Base-by-base conservation (phyloP, 768 basidiomycete species). In the Boletus patriciae region DNA sequence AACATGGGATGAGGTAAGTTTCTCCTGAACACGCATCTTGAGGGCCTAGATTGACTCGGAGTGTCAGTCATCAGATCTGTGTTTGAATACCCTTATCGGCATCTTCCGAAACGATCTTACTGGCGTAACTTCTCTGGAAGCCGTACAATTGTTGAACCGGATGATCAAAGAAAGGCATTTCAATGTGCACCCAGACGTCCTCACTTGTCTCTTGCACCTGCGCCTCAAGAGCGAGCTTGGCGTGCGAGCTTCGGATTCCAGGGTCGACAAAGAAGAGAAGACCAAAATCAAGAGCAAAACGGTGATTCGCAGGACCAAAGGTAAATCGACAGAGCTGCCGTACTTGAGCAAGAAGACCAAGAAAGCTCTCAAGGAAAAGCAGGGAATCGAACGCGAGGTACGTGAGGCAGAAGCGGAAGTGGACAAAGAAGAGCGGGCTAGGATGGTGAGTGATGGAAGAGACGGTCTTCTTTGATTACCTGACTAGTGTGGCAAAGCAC, bases 91-190 rank as follows among this genome's bases (percentile, higher is more conserved):
- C 6, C 69, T 99, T 65, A 86, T 91, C 67, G 77, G 80, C 46
- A 87, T 98, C 41, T 93, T 98, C 74, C 83, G 84, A 48, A 82
- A 83, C 60, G 97, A 98, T 76, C 74, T 82, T 19, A 88, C 89
- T 12, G 94, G 94, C 18, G 74, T 76, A 11, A 79, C 90, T 46
- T 97, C 97, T 5, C 81, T 98, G 55, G 93, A 97, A 70, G 77
- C 87, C 55, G 92, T 98, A 41, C 90, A 94, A 44, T 77, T 98
- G 38, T 73, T 99, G 60, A 94, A 97, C 63, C 85, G 94, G 57
- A 98, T 98, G 91, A 84, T 97, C 70, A 98, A 96, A 71, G 96
- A 97, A 68, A 86, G 87, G 33, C 84, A 85, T 61, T 99, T 91
- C 76, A 86, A 87, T 61, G 86, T 98, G 41, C 89, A 95, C 66